Conservation (phyloP, 169 alveolate species). For the Plasmodium relictum region DNA sequence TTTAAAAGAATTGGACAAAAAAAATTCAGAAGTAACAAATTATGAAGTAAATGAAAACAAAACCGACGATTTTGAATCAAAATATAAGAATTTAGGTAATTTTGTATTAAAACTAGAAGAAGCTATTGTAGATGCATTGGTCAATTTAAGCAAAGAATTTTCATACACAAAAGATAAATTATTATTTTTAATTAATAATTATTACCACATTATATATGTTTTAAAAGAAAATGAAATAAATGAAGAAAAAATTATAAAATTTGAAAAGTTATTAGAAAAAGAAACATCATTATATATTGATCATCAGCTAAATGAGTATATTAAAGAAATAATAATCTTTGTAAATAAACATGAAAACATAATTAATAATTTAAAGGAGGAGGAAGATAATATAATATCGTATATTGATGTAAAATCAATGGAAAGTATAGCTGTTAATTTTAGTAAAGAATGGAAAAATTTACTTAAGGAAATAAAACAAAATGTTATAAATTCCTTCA, state of each 20-base stretch:
- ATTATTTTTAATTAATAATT: conserved; percentile 51
- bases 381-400: conserved; percentile 14
- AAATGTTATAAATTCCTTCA: conserved; percentile 42
- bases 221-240: conserved; percentile 18
- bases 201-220: conserved; percentile 28
- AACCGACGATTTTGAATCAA: neutral
- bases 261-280: conserved; percentile 29
- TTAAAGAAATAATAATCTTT: conserved; percentile 39
- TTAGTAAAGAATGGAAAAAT: conserved; percentile 45
- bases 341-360: conserved; percentile 57
- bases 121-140: conserved; percentile 5
- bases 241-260: conserved; percentile 29
- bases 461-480: conserved; percentile 31
- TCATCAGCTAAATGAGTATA: conserved; percentile 27
- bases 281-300: conserved; percentile 32
- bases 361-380: conserved; percentile 1
- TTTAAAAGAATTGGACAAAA: neutral
- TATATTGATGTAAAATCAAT: conserved; percentile 73
- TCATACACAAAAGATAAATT: conserved; percentile 14
- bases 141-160: conserved; percentile 1
- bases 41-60: neutral
- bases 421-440: conserved; percentile 49
- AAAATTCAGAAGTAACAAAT: neutral
- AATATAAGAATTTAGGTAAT: conserved; percentile 18
- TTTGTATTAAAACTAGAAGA: conserved; percentile 28